Evolutionary conservation across 495 filamentous ascomycete species (phyloP).

Genomic region (Xylaria palmicola): DNA sequence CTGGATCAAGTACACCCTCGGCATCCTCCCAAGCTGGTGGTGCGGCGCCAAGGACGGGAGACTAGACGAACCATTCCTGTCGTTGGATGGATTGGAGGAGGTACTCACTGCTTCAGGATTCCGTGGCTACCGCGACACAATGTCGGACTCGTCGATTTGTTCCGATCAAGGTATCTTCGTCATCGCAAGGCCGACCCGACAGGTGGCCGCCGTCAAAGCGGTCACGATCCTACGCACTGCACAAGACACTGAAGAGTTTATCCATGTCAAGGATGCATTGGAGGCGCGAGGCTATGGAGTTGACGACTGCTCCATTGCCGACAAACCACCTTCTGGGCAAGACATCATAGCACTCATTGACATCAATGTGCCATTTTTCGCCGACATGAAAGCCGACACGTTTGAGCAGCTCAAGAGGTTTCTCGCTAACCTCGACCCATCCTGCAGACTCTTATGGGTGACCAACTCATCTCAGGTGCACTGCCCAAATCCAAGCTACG

Average conservation of each 20-base stretch:
- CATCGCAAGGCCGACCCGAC: too few species aligned
- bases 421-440: conserved; percentile 3
- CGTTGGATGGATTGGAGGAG: too few species aligned
- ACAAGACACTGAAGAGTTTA: conserved; percentile 10
- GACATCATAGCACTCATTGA: conserved; percentile 42
- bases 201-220: too few species aligned
- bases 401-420: conserved; percentile 15
- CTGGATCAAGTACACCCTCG: conserved; percentile 16
- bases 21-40: conserved; percentile 35
- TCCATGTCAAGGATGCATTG: conserved; percentile 5
- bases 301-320: conserved; percentile 19
- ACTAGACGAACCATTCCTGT: not conserved
- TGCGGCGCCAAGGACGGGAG: not conserved
- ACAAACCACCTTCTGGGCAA: conserved; percentile 21
- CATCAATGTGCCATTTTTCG: conserved; percentile 28
- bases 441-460: conserved; percentile 43
- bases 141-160: too few species aligned
- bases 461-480: conserved; percentile 34
- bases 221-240: conserved; percentile 12
- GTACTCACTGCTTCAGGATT: too few species aligned
- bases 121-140: too few species aligned
- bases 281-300: conserved; percentile 23
- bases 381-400: not conserved
- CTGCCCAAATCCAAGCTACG: conserved; percentile 40
- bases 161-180: too few species aligned